Conservation (phyloP, 2,329 filamentous ascomycete genomes). For the Bipolaris sorokiniana region DNA sequence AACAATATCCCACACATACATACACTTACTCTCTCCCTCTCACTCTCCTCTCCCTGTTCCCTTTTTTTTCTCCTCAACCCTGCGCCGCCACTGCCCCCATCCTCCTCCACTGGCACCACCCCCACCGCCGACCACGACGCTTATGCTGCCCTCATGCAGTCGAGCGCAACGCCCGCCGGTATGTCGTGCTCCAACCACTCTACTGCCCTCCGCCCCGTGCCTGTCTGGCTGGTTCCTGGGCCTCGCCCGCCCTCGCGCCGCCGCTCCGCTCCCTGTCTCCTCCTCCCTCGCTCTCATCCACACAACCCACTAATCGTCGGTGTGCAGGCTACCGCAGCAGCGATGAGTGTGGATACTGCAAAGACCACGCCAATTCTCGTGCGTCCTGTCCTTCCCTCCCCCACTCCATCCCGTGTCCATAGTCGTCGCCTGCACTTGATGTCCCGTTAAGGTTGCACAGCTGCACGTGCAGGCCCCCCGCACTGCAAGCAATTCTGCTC, state of each 20-base stretch:
- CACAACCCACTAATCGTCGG: constrained; percentile 28
- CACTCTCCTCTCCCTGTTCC: background rate
- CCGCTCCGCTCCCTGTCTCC: constrained; percentile 14
- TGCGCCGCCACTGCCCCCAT: background rate
- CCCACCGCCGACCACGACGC: constrained; percentile 46
- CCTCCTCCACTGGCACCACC: constrained; percentile 29
- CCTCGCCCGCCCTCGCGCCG: constrained; percentile 6
- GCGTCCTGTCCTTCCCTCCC: constrained; percentile 41
- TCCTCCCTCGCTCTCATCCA: background rate
- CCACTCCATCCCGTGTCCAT: constrained; percentile 22
- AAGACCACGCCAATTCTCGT: constrained; percentile 56
- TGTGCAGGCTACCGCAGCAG: constrained; percentile 53
- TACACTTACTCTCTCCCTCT: background rate
- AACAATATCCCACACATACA: constrained; percentile 25
- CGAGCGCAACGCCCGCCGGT: constrained; percentile 51
- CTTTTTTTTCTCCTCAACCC: constrained; percentile 9
- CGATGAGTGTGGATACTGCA: constrained; percentile 60
- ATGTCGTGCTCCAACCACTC: constrained; percentile 50
- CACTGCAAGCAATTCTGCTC: constrained; percentile 8
- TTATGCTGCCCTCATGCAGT: constrained; percentile 52
- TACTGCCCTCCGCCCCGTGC: constrained; percentile 43
- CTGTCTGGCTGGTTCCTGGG: constrained; percentile 44
- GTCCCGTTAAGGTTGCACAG: constrained; percentile 37
- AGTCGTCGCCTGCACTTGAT: constrained; percentile 20
- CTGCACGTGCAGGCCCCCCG: constrained; percentile 32